These are phyloP conservation scores for Penicillium rolfsii DNA, from an alignment of 2,329 filamentous ascomycete genomes.

Conservation along the genomic window DNA sequence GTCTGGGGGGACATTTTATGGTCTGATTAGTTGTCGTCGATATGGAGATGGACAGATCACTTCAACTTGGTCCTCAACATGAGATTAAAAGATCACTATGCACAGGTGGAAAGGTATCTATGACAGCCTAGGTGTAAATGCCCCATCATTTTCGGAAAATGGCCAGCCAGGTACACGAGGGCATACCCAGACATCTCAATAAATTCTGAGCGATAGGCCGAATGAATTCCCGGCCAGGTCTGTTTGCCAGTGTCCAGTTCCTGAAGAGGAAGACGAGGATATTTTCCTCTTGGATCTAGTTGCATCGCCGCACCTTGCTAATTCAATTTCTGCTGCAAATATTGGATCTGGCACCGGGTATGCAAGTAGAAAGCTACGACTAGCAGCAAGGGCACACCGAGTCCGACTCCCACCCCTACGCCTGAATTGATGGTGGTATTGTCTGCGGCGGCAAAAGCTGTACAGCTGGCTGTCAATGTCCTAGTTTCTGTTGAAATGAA, in stretches of 20 bases:
- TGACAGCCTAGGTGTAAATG: neutral
- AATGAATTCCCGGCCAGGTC: neutral
- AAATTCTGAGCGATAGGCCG: neutral
- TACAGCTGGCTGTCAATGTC: neutral
- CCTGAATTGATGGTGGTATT: neutral
- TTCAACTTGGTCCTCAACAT: neutral
- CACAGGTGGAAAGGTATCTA: neutral
- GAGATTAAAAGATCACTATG: neutral
- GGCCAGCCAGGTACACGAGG: neutral
- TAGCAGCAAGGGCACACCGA: neutral
- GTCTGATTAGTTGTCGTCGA: neutral
- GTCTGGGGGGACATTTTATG: too few species aligned
- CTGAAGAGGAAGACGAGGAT: neutral
- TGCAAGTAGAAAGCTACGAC: neutral
- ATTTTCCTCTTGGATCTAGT: neutral
- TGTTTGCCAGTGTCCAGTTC: neutral
- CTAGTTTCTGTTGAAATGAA: neutral
- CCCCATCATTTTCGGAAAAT: too few species aligned
- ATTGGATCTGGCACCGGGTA: neutral
- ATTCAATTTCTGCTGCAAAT: neutral
- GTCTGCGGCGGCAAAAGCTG: neutral
- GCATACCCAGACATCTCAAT: neutral
- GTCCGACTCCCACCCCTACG: neutral
- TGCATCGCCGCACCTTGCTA: neutral
- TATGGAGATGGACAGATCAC: neutral